Evolutionary conservation across 306 rosid genomes (phyloP).

Genomic region (Dryas drummondii): DNA sequence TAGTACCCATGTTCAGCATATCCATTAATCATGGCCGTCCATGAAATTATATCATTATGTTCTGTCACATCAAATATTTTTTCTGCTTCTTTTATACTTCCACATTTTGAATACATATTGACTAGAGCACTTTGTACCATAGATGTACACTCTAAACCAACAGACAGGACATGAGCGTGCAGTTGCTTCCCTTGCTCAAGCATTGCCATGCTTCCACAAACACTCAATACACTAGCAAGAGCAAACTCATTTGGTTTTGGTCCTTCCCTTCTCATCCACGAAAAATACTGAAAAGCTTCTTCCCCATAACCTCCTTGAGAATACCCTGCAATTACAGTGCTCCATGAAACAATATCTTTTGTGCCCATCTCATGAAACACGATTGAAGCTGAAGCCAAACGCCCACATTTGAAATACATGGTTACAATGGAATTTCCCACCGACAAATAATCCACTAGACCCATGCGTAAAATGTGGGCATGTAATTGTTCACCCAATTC

Average conservation of each 20-base stretch:
- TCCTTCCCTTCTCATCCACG: conserved; percentile 73
- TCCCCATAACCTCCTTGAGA: conserved; percentile 71
- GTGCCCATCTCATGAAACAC: conserved; percentile 50
- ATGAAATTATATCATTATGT: conserved; percentile 51
- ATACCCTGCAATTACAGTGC: conserved; percentile 71
- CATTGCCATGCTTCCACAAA: conserved; percentile 75
- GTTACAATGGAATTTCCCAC: conserved; percentile 69
- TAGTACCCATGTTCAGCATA: conserved; percentile 71
- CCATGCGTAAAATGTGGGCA: conserved; percentile 50
- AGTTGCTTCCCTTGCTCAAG: conserved; percentile 77
- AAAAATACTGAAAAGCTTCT: conserved; percentile 66
- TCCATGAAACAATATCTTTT: conserved; percentile 83
- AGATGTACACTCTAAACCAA: conserved; percentile 53
- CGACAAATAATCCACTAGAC: conserved; percentile 52
- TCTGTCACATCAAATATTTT: conserved; percentile 39
- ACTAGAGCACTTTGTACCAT: conserved; percentile 68
- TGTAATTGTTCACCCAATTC: conserved; percentile 71
- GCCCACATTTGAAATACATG: conserved; percentile 69
- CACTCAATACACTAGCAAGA: conserved; percentile 68
- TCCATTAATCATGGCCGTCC: conserved; percentile 85
- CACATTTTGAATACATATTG: conserved; percentile 74
- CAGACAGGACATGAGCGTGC: conserved; percentile 61
- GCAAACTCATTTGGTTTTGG: conserved; percentile 71
- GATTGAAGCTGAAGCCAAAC: conserved; percentile 50
- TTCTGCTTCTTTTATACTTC: conserved; percentile 63